Evolutionary conservation across 2,329 filamentous ascomycete genomes (phyloP).

Genomic region (Ascochyta lentis): DNA sequence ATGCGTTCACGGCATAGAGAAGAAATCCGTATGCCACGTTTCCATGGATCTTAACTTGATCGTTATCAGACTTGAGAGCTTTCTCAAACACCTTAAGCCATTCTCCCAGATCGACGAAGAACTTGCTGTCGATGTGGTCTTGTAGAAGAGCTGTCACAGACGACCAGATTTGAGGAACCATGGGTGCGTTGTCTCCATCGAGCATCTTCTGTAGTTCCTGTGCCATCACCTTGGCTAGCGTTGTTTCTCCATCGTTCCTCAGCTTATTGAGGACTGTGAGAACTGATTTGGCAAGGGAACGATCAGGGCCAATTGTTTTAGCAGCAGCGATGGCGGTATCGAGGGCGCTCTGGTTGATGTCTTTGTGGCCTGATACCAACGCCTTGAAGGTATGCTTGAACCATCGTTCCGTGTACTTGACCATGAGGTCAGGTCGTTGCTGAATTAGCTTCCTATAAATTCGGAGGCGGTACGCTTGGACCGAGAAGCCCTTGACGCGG

Average conservation of each 20-base stretch:
- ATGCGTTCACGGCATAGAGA: constrained; percentile 73
- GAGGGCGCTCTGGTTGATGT: constrained; percentile 78
- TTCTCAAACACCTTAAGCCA: constrained; percentile 82
- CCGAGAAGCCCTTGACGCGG: constrained; percentile 78
- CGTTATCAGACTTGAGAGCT: constrained; percentile 82
- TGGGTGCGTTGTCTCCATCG: constrained; percentile 63
- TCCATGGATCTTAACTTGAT: constrained; percentile 68
- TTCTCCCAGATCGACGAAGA: constrained; percentile 74
- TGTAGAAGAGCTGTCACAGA: constrained; percentile 80
- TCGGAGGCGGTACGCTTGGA: constrained; percentile 75
- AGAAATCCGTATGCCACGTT: constrained; percentile 87
- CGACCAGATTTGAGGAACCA: constrained; percentile 90
- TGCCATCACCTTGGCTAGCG: constrained; percentile 65
- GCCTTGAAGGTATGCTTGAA: constrained; percentile 81
- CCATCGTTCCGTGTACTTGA: constrained; percentile 74
- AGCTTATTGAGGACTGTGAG: constrained; percentile 66
- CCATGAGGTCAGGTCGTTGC: constrained; percentile 74
- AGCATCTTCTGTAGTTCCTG: constrained; percentile 67
- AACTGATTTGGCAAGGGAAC: constrained; percentile 70
- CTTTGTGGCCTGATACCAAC: constrained; percentile 78
- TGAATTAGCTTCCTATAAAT: constrained; percentile 80
- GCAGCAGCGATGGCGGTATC: constrained; percentile 74
- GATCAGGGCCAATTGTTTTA: constrained; percentile 72
- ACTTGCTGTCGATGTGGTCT: constrained; percentile 61
- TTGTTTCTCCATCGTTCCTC: constrained; percentile 63